These are phyloP conservation scores for Sporothrix variecibatus DNA, from an alignment of 2,329 filamentous ascomycete species.

Conservation along the genomic window DNA sequence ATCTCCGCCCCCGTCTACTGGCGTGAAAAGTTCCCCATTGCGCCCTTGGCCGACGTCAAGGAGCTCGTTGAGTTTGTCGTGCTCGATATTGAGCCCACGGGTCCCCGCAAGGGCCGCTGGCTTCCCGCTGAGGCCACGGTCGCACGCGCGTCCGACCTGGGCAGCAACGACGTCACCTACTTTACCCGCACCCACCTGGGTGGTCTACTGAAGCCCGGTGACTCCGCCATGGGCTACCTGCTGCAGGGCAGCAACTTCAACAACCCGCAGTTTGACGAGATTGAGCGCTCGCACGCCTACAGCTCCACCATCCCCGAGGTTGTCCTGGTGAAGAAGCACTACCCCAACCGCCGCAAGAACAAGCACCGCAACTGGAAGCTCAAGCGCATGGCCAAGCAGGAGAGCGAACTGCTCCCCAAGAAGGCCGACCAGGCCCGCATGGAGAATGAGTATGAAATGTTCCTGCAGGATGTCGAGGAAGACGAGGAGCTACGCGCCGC, in stretches of 20 bases:
- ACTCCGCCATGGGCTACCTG: constrained; percentile 94
- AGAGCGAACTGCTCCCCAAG: constrained; percentile 81
- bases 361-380: constrained; percentile 88
- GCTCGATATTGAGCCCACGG: constrained; percentile 86
- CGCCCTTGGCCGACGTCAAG: constrained; percentile 76
- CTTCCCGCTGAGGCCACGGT: constrained; percentile 85
- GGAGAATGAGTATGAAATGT: constrained; percentile 95
- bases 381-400: constrained; percentile 88
- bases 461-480: constrained; percentile 94
- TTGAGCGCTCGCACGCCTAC: constrained; percentile 77
- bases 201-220: constrained; percentile 79
- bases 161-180: constrained; percentile 82
- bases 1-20: constrained; percentile 83
- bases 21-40: constrained; percentile 73
- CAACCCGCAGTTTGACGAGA: constrained; percentile 77
- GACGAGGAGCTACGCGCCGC: constrained; percentile 84
- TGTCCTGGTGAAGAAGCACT: constrained; percentile 95
- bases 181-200: constrained; percentile 90
- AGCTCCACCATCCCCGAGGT: constrained; percentile 84
- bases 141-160: constrained; percentile 82
- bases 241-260: constrained; percentile 90
- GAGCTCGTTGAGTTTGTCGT: constrained; percentile 91
- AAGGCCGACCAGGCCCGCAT: constrained; percentile 85
- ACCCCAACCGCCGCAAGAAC: constrained; percentile 75
- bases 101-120: constrained; percentile 76